These are phyloP conservation scores for Obba rivulosa DNA, from an alignment of 768 basidiomycete species.

Conservation along the genomic window DNA sequence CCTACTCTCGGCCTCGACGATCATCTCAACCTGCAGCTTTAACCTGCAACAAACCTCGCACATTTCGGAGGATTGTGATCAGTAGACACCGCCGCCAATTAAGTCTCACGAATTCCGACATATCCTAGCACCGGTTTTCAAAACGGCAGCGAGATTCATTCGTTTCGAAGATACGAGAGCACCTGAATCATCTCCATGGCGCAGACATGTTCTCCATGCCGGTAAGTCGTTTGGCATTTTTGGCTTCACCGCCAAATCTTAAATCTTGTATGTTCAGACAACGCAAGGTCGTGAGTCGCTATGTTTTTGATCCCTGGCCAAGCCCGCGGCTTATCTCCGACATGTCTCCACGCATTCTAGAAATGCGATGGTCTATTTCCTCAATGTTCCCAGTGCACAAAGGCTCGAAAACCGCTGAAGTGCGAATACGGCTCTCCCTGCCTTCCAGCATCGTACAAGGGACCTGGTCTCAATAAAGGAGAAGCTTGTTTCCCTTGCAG, in stretches of 20 bases:
- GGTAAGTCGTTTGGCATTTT: constrained; percentile 8
- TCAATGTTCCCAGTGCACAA: constrained; percentile 19
- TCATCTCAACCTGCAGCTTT: no score
- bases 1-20: no score
- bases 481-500: constrained; percentile 20
- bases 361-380: constrained; percentile 20
- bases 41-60: no score
- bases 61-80: no score
- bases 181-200: constrained; percentile 6
- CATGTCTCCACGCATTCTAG: constrained; percentile 4
- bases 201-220: constrained; percentile 20
- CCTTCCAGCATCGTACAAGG: constrained; percentile 10
- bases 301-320: neutral
- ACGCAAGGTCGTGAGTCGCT: constrained; percentile 14
- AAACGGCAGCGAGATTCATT: no score
- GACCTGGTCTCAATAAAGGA: constrained; percentile 20
- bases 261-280: constrained; percentile 2
- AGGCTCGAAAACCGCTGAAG: constrained; percentile 17
- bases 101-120: no score
- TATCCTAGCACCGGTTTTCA: no score
- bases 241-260: neutral
- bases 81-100: no score
- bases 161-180: no score
- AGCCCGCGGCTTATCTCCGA: neutral
- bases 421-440: constrained; percentile 8